Evolutionary conservation across 352 stramenopile genomes (phyloP).

Genomic region (Phytophthora citricola): DNA sequence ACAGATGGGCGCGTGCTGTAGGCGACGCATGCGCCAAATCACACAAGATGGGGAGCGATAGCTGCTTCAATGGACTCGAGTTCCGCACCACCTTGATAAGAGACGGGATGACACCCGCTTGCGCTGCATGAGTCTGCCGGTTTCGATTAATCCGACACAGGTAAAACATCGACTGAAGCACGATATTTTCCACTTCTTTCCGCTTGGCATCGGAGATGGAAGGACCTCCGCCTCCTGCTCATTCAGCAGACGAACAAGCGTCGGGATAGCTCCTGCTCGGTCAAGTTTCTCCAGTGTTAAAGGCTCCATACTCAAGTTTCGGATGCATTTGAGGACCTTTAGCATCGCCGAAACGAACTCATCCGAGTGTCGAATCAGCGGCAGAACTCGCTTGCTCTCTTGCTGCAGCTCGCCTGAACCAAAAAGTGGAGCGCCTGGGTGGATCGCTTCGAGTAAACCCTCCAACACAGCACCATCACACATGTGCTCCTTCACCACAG

Average conservation of each 20-base stretch:
- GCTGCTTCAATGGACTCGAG: constrained; percentile 90
- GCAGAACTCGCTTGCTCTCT: constrained; percentile 18
- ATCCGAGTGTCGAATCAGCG: constrained; percentile 45
- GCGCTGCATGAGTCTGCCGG: constrained; percentile 89
- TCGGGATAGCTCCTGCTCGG: constrained; percentile 86
- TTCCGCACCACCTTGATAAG: constrained; percentile 87
- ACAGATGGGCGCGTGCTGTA: constrained; percentile 85
- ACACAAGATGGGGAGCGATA: constrained; percentile 92
- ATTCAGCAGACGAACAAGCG: constrained; percentile 81
- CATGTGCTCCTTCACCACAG: constrained; percentile 93
- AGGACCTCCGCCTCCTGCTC: constrained; percentile 43
- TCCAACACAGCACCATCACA: constrained; percentile 83
- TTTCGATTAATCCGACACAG: constrained; percentile 92
- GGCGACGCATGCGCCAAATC: constrained; percentile 92
- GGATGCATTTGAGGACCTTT: constrained; percentile 86
- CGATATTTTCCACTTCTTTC: constrained; percentile 91
- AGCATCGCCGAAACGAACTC: constrained; percentile 70
- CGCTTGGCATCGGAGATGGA: constrained; percentile 47
- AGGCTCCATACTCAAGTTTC: constrained; percentile 93
- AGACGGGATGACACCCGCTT: constrained; percentile 91
- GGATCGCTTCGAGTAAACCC: constrained; percentile 66
- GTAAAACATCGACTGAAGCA: constrained; percentile 94
- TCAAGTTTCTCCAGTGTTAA: constrained; percentile 90
- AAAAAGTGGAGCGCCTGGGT: constrained; percentile 33
- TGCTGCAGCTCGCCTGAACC: constrained; percentile 7